Percentiles rank a stretch among this genome's conserved stretches.
phyloP scores from a whole-genome alignment of 2,329 filamentous ascomycete genomes.

The Talaromyces amestolkiae region DNA sequence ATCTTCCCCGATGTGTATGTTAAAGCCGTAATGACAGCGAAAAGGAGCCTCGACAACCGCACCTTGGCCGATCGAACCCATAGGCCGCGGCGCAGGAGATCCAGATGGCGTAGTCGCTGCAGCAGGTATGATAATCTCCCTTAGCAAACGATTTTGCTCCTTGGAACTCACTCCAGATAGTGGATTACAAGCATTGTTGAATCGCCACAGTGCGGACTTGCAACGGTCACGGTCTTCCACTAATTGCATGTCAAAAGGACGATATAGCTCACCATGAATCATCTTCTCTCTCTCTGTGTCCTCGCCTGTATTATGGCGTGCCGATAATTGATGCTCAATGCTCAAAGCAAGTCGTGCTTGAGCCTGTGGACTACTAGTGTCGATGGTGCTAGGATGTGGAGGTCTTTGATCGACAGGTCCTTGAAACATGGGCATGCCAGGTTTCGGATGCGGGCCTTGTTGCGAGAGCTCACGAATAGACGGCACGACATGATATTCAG shows the following conservation, averaged over 20 bases:
- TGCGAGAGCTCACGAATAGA: slow-evolving; percentile 42
- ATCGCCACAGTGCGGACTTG: slow-evolving; percentile 74
- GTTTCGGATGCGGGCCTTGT: slow-evolving; percentile 36
- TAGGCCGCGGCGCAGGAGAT: slow-evolving; percentile 52
- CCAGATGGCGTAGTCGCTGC: slow-evolving; percentile 50
- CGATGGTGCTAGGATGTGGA: slow-evolving; percentile 34
- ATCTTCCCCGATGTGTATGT: slow-evolving; percentile 81
- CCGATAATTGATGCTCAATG: slow-evolving; percentile 42
- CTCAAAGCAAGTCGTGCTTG: slow-evolving; percentile 45
- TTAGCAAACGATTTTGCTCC: slow-evolving; percentile 40
- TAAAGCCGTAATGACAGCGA: slow-evolving; percentile 92
- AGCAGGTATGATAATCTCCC: slow-evolving; percentile 39
- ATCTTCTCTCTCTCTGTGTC: slow-evolving; percentile 85
- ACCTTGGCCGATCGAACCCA: slow-evolving; percentile 67
- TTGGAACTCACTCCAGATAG: slow-evolving; percentile 64
- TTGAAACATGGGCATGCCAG: slow-evolving; percentile 39
- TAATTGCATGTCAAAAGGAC: slow-evolving; percentile 73
- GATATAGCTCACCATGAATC: slow-evolving; percentile 75
- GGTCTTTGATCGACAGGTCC: slow-evolving; percentile 38
- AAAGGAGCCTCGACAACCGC: slow-evolving; percentile 85
- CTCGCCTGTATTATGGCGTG: slow-evolving; percentile 42
- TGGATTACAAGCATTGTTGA: slow-evolving; percentile 80
- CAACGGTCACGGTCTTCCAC: slow-evolving; percentile 82
- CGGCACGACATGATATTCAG: slow-evolving; percentile 42
- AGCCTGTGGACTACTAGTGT: slow-evolving; percentile 42